Conservation (phyloP, 2,329 filamentous ascomycete genomes). For the Biscogniauxia sp. region DNA sequence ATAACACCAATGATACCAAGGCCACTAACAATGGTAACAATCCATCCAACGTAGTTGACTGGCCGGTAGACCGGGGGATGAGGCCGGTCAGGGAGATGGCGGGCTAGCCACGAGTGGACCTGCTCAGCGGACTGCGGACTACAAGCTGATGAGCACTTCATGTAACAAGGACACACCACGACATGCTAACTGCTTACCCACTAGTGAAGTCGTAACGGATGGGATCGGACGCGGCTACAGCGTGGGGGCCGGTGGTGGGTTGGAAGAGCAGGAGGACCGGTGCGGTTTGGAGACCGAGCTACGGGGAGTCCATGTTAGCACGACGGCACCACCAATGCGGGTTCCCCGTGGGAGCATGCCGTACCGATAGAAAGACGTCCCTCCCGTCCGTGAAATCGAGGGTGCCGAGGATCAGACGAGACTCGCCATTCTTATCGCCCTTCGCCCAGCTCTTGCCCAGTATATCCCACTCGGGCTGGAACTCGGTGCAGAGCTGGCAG, state of each 20-base stretch:
- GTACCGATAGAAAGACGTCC: slow-evolving; percentile 81
- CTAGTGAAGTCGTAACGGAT: slow-evolving; percentile 80
- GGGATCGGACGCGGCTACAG: slow-evolving; percentile 66
- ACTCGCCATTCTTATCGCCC: slow-evolving; percentile 73
- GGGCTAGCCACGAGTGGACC: slow-evolving; percentile 74
- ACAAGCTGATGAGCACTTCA: slow-evolving; percentile 16
- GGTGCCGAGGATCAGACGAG: slow-evolving; percentile 74
- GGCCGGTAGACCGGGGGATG: slow-evolving; percentile 79
- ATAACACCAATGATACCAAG: slow-evolving; percentile 68
- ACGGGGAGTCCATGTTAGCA: slow-evolving; percentile 15
- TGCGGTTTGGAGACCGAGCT: slow-evolving; percentile 93
- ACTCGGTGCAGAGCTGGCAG: slow-evolving; percentile 83
- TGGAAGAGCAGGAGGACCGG: slow-evolving; percentile 86
- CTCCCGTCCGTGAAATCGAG: slow-evolving; percentile 87
- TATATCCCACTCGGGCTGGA: slow-evolving; percentile 92
- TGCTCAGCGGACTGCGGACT: slow-evolving; percentile 75
- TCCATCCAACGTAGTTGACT: slow-evolving; percentile 79
- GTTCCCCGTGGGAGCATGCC: slow-evolving; percentile 23
- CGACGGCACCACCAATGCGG: not conserved
- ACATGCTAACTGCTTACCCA: slow-evolving; percentile 55
- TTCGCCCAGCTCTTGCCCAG: slow-evolving; percentile 83
- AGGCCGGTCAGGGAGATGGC: slow-evolving; percentile 74
- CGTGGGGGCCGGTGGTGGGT: slow-evolving; percentile 78
- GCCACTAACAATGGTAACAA: slow-evolving; percentile 64
- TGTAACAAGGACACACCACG: not conserved